Conservation (phyloP, 2,329 filamentous ascomycete genomes). For the Helminthosporium solani region DNA sequence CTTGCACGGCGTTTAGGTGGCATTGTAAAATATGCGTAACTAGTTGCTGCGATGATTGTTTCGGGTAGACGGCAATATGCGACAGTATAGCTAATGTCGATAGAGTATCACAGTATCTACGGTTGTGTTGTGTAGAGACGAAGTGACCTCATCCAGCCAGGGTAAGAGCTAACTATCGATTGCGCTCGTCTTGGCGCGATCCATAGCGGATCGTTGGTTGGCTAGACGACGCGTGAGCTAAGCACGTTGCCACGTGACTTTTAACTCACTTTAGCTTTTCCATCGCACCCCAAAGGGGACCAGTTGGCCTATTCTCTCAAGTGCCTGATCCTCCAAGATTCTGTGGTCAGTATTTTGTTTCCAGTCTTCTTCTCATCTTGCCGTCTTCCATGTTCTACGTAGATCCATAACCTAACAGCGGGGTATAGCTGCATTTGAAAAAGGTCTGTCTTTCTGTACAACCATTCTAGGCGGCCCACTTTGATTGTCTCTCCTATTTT, state of each 20-base stretch:
- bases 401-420: too few relatives aligned
- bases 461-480: too few relatives aligned
- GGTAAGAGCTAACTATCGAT: not conserved
- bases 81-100: conserved; percentile 13
- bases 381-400: too few relatives aligned
- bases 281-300: not conserved
- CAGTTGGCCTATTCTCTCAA: conserved; percentile 2
- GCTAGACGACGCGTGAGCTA: conserved; percentile 24
- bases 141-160: conserved; percentile 25
- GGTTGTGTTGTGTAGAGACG: conserved; percentile 6
- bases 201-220: conserved; percentile 21
- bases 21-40: conserved; percentile 33
- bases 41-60: conserved; percentile 1
- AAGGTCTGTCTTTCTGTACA: too few relatives aligned
- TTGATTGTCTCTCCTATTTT: too few relatives aligned
- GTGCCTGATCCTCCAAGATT: too few relatives aligned
- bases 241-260: conserved; percentile 30
- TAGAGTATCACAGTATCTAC: conserved; percentile 9
- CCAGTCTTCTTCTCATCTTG: too few relatives aligned
- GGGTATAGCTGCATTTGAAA: too few relatives aligned
- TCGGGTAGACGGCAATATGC: conserved; percentile 4
- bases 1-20: conserved; percentile 48
- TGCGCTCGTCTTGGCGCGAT: conserved; percentile 17
- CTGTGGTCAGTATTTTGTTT: too few relatives aligned
- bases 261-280: conserved; percentile 4